Base-by-base conservation (phyloP, 768 basidiomycete genomes). In the Dentipellis sp. region DNA sequence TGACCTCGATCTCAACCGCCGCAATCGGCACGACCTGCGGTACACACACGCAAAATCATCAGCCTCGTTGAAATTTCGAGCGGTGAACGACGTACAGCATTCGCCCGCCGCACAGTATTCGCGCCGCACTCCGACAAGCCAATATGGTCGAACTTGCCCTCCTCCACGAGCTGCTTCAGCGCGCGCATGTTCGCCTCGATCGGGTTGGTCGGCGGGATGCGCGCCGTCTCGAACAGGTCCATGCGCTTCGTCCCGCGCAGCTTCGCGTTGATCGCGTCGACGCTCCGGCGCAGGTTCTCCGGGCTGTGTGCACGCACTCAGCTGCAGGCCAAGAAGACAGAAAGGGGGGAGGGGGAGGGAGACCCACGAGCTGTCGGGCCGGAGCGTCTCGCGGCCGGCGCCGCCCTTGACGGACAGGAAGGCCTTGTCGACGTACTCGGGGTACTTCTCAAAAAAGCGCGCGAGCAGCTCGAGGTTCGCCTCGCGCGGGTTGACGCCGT, bases 1-100 rank as follows among this genome's bases (percentile, higher is more conserved):
- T 84, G 42, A 84, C 69, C 65, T 88, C 87, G 52, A 87, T 83
- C 65, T 88, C 84, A 8, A 83, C 80, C 14, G 78, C 72, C 11
- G 78, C 72, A 56, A 86, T 75, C 1, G 79, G 80, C 47, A 77
- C 71, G 10, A 84, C 70, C 78, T 83, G 49, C 3, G 8, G 23
- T 11, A 34, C 4, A 29, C 6, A 29, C 3, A 6, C 6, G 29
- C 29, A 6, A 29, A 3, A 6, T 29, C 6, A 6, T 29, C 29
- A 29, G 29, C 6, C 29, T 29, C 29, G 6, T 29, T 6, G 29
- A 29, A 29, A 29, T 29, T 29, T 3, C 29, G 29, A 6, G 29
- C 6, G 29, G 29, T 29, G 6, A 29, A 34, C 6, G 9, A 70
- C 74, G 60, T 47, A 76, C 74, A 23, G 68, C 67, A 50, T 71